Conservation (phyloP, 371 early-diverging fungal genomes). For the Lichtheimia corymbifera region DNA sequence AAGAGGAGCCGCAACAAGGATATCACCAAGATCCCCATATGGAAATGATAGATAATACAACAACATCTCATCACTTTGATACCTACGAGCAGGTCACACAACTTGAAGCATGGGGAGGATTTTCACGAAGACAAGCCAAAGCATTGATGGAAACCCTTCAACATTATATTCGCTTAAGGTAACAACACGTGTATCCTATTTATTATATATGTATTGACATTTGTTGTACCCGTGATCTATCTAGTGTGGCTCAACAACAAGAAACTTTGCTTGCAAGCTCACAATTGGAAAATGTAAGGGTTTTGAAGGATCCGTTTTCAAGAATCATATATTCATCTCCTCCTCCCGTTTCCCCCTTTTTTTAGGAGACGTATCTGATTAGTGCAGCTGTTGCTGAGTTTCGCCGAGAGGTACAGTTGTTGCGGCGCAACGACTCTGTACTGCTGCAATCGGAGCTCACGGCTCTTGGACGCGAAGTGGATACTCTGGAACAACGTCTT, state of each 20-base stretch:
- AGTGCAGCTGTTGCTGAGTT: slow-evolving; percentile 74
- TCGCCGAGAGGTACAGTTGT: slow-evolving; percentile 74
- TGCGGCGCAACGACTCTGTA: slow-evolving; percentile 79
- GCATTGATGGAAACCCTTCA: slow-evolving; percentile 23
- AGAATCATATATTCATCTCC: too few relatives aligned
- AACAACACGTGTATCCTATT: background rate
- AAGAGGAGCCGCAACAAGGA: background rate
- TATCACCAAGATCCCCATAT: background rate
- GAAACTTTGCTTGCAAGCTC: slow-evolving; percentile 6
- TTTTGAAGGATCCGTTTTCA: background rate
- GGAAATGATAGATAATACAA: background rate
- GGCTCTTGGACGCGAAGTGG: slow-evolving; percentile 68
- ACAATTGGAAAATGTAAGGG: slow-evolving; percentile 24
- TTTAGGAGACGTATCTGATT: slow-evolving; percentile 60
- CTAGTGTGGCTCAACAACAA: slow-evolving; percentile 8
- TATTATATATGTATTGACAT: slow-evolving; percentile 1
- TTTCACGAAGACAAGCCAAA: slow-evolving; percentile 18
- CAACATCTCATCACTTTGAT: slow-evolving; percentile 18
- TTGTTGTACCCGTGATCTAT: background rate
- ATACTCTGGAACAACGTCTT: slow-evolving; percentile 64
- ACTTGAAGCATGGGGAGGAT: slow-evolving; percentile 19
- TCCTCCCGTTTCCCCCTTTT: background rate
- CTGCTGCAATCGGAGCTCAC: slow-evolving; percentile 68
- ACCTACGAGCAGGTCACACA: slow-evolving; percentile 17
- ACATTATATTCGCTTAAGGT: background rate